These are phyloP conservation scores for Drechslera avenae DNA, from an alignment of 2,329 filamentous ascomycete species.

Conservation along the genomic window DNA sequence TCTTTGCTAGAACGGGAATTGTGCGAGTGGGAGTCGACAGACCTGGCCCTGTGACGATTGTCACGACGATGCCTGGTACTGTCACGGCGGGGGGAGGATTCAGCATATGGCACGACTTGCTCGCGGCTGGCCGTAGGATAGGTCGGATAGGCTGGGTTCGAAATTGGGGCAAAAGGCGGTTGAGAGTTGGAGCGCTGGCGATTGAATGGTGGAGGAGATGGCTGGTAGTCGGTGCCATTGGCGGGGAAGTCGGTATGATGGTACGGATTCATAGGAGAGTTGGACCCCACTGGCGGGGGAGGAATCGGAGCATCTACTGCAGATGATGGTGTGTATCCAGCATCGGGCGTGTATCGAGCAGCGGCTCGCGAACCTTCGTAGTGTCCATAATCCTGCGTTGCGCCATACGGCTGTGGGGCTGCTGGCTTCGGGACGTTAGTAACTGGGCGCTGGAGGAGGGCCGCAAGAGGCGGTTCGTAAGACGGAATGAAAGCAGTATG, in stretches of 20 bases:
- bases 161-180: conserved; percentile 28
- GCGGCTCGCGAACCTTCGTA: conserved; percentile 24
- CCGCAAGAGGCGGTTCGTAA: conserved; percentile 45
- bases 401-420: conserved; percentile 11
- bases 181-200: conserved; percentile 45
- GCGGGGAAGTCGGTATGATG: conserved; percentile 39
- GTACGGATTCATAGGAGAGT: conserved; percentile 36
- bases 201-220: conserved; percentile 43
- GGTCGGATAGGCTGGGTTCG: conserved; percentile 21
- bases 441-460: conserved; percentile 35
- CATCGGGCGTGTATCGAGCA: conserved; percentile 38
- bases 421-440: conserved; percentile 44
- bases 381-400: conserved; percentile 6
- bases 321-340: conserved; percentile 42
- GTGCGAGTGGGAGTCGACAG: conserved; percentile 41
- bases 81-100: conserved; percentile 34
- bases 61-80: conserved; percentile 35
- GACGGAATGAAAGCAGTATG: conserved; percentile 40
- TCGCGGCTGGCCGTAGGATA: conserved; percentile 23
- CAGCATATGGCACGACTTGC: conserved; percentile 25
- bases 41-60: conserved; percentile 43
- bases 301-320: conserved; percentile 24
- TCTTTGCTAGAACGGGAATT: conserved; percentile 38
- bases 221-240: conserved; percentile 23
- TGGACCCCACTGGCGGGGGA: conserved; percentile 30